Evolutionary conservation across 495 filamentous ascomycete genomes (phyloP).

Genomic region (Neurospora sp.): DNA sequence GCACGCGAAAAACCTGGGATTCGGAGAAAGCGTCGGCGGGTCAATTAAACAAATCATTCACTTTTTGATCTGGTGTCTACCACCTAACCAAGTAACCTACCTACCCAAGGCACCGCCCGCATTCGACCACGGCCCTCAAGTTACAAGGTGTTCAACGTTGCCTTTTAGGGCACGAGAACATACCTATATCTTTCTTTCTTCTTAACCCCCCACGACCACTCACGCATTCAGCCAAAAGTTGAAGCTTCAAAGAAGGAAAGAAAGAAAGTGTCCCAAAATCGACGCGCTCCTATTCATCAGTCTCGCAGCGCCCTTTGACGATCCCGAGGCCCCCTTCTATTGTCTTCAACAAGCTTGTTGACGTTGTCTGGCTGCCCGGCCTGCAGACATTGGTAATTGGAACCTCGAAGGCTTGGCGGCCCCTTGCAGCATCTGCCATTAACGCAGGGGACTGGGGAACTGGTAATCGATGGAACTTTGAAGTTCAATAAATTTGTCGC

Average conservation of each 20-base stretch:
- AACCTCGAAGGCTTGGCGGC: background rate
- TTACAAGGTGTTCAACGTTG: background rate
- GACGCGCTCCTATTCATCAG: background rate
- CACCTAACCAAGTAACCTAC: background rate
- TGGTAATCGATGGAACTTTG: background rate
- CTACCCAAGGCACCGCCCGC: background rate
- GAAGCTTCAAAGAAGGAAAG: background rate
- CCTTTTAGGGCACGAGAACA: background rate
- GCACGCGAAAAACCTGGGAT: conserved; percentile 20
- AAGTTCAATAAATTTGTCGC: background rate
- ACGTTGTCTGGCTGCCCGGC: background rate
- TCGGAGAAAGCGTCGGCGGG: conserved; percentile 6
- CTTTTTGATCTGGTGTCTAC: background rate
- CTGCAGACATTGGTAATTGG: background rate
- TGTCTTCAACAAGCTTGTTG: background rate
- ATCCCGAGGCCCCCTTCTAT: background rate
- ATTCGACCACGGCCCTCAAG: background rate
- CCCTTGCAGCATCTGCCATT: background rate
- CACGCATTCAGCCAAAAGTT: background rate
- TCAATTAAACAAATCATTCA: conserved; percentile 20
- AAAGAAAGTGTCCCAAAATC: background rate
- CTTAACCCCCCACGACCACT: background rate
- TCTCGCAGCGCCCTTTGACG: background rate
- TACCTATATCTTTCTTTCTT: background rate
- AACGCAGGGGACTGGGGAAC: background rate